Evolutionary conservation across 352 stramenopile genomes (phyloP), one percentile per base, ranked within the genome.

Genomic region (Pythium myriotylum): DNA sequence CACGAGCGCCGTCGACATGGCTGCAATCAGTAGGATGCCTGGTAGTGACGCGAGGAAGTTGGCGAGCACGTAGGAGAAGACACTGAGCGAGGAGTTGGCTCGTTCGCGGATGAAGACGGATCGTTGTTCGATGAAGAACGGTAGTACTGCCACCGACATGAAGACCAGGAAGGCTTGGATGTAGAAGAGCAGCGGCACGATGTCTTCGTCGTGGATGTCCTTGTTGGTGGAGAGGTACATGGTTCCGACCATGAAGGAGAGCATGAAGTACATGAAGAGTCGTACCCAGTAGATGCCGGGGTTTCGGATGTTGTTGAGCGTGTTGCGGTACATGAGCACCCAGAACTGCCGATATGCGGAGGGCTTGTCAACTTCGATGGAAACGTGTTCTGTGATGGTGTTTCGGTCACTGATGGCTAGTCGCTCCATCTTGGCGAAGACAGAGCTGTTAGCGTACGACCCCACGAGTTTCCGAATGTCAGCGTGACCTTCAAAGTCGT

Each of bases 151-250:
- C 35, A 96, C 79, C 50, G 76, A 89, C 90, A 96, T 96, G 68
- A 96, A 97, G 22, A 94, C 85, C 46, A 97, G 69, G 61, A 97
- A 97, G 8, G 87, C 84, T 23, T 90, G 80, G 27, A 92, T 75
- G 76, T 92, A 96, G 62, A 95, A 97, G 9, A 96, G 59, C 50
- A 96, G 29, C 32, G 75, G 68, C 12, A 84, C 64, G 24, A 76
- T 51, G 41, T 86, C 77, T 8, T 80, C 60, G 4, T 81, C 65
- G 4, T 59, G 67, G 50, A 85, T 17, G 14, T 76, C 54, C 9
- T 75, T 59, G 64, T 85, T 83, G 2, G 72, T 81, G n/a, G 56
- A 74, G 20, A 90, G 40, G 70, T 86, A 90, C 73, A 92, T 88
- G 39, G 79, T 84, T 24, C 81, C 81, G 5, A 88, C 70, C 77